Conservation (phyloP, 1,284 basidiomycete genomes). For the Tremellales sp. region DNA sequence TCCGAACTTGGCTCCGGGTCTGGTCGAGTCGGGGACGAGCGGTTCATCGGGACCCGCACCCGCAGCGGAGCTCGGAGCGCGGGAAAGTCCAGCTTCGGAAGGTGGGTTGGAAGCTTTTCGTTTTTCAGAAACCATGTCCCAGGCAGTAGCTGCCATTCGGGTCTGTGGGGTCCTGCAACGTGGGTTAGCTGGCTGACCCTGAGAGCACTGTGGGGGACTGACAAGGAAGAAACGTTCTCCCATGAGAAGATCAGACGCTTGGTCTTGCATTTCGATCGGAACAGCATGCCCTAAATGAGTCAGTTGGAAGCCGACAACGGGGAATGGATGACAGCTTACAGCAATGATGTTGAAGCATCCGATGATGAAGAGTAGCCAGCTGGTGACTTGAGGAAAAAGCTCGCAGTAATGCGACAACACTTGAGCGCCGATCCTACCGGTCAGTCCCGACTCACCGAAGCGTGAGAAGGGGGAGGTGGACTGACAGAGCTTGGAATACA, state of each 20-base stretch:
- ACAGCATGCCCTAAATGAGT: constrained; percentile 33
- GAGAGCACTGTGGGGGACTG: constrained; percentile 8
- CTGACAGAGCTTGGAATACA: constrained; percentile 72
- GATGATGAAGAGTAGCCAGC: constrained; percentile 78
- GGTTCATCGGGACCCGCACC: neutral
- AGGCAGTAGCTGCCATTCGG: constrained; percentile 38
- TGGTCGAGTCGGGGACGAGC: constrained; percentile 2
- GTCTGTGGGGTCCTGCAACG: constrained; percentile 41
- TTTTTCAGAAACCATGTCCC: constrained; percentile 37
- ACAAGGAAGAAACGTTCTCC: constrained; percentile 46
- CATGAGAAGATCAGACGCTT: constrained; percentile 45
- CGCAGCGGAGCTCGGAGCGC: neutral
- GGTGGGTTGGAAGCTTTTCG: neutral
- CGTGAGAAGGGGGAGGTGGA: constrained; percentile 1
- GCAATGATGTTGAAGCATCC: constrained; percentile 76
- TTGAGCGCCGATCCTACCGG: constrained; percentile 60
- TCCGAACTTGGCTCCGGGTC: constrained; percentile 39
- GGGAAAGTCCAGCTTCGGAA: neutral
- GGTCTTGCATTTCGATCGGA: constrained; percentile 36
- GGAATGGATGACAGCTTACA: constrained; percentile 47
- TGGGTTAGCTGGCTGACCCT: neutral
- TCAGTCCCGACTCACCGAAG: neutral
- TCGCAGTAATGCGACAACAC: constrained; percentile 76
- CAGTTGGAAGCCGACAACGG: neutral
- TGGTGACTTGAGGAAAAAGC: constrained; percentile 73